Percentiles rank a stretch among this genome's conserved stretches.
Evolutionary conservation across 2,329 filamentous ascomycete species (phyloP).

Genomic region (Harringtonia lauricola): DNA sequence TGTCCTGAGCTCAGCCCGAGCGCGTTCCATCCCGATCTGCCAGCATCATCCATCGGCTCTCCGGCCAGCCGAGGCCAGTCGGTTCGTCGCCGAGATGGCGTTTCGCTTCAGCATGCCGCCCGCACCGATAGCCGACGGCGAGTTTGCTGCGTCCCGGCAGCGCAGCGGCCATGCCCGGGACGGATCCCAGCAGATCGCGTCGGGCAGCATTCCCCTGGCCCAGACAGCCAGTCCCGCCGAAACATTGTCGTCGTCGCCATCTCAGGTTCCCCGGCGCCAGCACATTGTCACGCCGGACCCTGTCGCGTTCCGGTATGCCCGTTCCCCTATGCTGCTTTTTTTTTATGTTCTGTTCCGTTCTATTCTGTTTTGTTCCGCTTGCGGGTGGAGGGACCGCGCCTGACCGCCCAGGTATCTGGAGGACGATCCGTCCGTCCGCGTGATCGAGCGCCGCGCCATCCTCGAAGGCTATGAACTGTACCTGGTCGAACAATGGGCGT

Average conservation of each 20-base stretch:
- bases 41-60: too few relatives aligned
- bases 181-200: too few relatives aligned
- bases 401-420: conserved; percentile 77
- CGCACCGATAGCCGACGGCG: neutral
- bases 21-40: too few relatives aligned
- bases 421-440: conserved; percentile 65
- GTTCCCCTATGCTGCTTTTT: too few relatives aligned
- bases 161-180: neutral
- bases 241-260: neutral
- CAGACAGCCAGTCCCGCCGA: neutral
- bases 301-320: conserved; percentile 40
- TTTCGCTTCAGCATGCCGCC: neutral
- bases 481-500: conserved; percentile 95
- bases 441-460: conserved; percentile 59
- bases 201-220: too few relatives aligned
- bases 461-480: conserved; percentile 86
- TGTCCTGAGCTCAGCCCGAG: too few relatives aligned
- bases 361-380: too few relatives aligned
- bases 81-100: neutral
- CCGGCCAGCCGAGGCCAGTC: too few relatives aligned
- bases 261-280: conserved; percentile 21
- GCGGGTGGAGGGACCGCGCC: too few relatives aligned
- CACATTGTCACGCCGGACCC: conserved; percentile 48
- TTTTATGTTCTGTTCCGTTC: neutral
- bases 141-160: neutral